Base-by-base conservation (phyloP, 1,139 yeast species). In the Yamadazyma taylorii region DNA sequence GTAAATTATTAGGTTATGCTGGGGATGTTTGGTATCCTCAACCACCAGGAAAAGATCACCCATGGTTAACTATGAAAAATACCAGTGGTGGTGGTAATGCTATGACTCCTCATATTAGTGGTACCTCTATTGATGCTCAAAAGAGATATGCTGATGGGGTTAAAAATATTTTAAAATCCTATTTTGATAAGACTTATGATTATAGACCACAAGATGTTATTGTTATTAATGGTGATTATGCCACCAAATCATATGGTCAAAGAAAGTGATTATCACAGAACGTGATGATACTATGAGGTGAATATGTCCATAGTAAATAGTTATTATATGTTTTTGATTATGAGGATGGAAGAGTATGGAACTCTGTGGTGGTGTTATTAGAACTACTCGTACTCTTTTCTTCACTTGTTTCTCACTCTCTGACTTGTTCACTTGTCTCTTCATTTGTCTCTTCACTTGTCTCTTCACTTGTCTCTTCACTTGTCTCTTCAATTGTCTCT, bases 11-110 rank as follows among this genome's bases (percentile, higher is more conserved):
- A 48, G 90, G 92, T 34, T 85, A 85, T 56, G 92, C 90, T 52
- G 94, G 94, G 52, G 94, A 85, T 58, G 94, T 85, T 35, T 84
- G 92, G 88, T 75, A 56, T 67, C 82, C 81, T 22, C 94, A 85
- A 64, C 95, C 94, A 30, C 87, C 94, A 24, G 87, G 88, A 47
- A 63, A 65, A 42, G 74, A 75, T 56, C 89, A 83, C 55, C 89
- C 90, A 45, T 85, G 94, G 94, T 73, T 89, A 69, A 45, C 68
- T 21, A 78, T 84, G 82, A 57, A 65, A 38, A 81, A 81, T 71
- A 66, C 73, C 48, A 75, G 69, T 49, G 86, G 86, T 40, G 84
- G 78, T 29, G 92, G 92, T 49, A 85, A 85, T 54, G 92, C 92
- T 42, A 83, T 85, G 92, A 82, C 88, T 37, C 90, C 92, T 22